A percentile compares a stretch with the other conserved stretches of the same genome.
phyloP scores from a whole-genome alignment of 768 basidiomycete genomes.

The Pleurotus citrinopileatus region DNA sequence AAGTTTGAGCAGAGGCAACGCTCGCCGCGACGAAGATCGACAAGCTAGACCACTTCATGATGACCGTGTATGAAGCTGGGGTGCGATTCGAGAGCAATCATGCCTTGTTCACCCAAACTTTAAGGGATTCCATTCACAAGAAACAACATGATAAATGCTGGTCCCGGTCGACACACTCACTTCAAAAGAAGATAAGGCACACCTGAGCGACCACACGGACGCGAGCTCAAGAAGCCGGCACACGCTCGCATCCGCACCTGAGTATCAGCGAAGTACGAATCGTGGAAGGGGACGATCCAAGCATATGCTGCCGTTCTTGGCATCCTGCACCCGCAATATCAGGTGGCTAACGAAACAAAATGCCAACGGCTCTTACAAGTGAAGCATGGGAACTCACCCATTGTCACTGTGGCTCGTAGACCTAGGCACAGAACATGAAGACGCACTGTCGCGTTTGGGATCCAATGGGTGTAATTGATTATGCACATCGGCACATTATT shows the following conservation, averaged over 20 bases:
- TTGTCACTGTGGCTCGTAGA: no score
- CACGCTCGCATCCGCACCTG: no score
- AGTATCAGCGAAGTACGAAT: no score
- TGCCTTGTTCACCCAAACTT: background rate
- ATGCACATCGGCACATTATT: background rate
- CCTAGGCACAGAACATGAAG: background rate
- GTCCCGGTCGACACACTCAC: background rate
- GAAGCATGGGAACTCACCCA: no score
- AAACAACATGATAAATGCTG: slow-evolving; percentile 2
- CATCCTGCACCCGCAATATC: no score
- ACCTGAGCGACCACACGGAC: background rate
- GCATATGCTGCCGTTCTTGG: no score
- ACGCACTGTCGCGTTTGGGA: background rate
- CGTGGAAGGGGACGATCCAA: no score
- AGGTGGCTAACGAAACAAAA: no score
- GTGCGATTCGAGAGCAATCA: background rate
- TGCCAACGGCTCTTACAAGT: no score
- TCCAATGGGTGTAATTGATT: background rate
- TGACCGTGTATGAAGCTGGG: background rate
- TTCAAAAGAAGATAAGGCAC: background rate
- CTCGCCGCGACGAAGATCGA: slow-evolving; percentile 17
- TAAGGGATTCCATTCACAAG: background rate
- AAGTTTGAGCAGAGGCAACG: slow-evolving; percentile 32
- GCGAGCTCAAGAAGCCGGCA: background rate
- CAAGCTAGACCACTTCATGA: slow-evolving; percentile 10